Evolutionary conservation across 2,329 filamentous ascomycete genomes (phyloP), one percentile per base, ranked within the genome.

Genomic region (Talaromyces sp.): DNA sequence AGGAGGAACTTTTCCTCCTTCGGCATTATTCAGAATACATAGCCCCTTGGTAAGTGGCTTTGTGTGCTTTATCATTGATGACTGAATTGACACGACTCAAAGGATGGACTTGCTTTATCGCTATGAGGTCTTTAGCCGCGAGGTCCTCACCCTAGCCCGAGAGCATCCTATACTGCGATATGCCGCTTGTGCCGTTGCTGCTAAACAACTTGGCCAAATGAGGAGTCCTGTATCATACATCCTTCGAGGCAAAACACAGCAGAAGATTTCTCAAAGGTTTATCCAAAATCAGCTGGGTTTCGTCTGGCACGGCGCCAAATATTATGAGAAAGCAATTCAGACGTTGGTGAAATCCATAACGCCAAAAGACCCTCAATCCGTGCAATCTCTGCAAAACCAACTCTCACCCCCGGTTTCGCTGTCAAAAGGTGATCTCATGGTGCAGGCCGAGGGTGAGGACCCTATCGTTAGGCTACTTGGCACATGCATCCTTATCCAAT

Each of bases 241-340:
- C 22, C 55, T 57, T 27, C 57, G 57, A 15, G 64, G 61, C 3
- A 55, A 39, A 13, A 60, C 53, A 10, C 62, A 64, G 19, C 55
- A 36, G 8, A n/a, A 58, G 2, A 64, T 63, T 32, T 33, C 62
- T 17, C 58, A 63, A 5, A 44, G 15, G 22, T 60, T 65, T 7
- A 55, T 64, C 15, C 57, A 62, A 5, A 42, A 59, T 1, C 52
- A 32, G 11, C 33, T 65, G 25, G 62, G 63, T 8, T 67, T 67
- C 49, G 52, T 62, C 2, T 67, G 66, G 65, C 66, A 67, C 22
- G 64, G 66, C 0, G 65, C 65, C 3, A 67, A 66, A 47, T 67
- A 67, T 19, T 67, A 67, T 27, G 64, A 66, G 11, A 64, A 60
- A 25, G 65, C 65, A 3, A 66, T 67, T 27, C 61, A 64, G 27